These are phyloP conservation scores for Crithidia thermophila DNA, from an alignment of 208 protist species.

Conservation along the genomic window DNA sequence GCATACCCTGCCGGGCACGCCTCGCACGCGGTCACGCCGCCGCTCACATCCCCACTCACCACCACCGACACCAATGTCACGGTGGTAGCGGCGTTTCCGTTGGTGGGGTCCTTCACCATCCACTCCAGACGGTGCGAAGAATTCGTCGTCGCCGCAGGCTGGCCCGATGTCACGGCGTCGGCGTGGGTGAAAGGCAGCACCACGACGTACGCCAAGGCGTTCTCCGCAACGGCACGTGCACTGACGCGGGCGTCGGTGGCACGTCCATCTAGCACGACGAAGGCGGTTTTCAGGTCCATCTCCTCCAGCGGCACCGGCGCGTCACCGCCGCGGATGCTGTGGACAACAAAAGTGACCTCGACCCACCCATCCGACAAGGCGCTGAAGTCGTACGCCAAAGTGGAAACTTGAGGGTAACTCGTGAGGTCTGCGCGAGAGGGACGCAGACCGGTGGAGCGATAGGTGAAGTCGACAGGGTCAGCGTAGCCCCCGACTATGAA, in stretches of 20 bases:
- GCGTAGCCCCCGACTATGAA: constrained; percentile 9
- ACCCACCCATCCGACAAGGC: constrained; percentile 3
- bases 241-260: too few relatives aligned
- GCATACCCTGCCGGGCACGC: constrained; percentile 14
- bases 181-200: not conserved
- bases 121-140: constrained; percentile 7
- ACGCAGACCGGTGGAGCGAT: not conserved
- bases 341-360: constrained; percentile 2
- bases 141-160: too few relatives aligned
- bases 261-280: not conserved
- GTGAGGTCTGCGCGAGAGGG: not conserved
- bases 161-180: not conserved
- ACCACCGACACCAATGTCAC: constrained; percentile 7
- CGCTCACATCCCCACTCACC: constrained; percentile 17
- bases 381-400: not conserved
- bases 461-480: not conserved
- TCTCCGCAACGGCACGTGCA: too few relatives aligned
- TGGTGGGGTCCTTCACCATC: not conserved
- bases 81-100: not conserved
- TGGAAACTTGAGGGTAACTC: not conserved
- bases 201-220: not conserved
- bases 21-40: constrained; percentile 6
- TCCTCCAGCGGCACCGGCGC: not conserved
- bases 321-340: not conserved
- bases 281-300: not conserved